Percentiles rank a stretch among this genome's conserved stretches.
Evolutionary conservation across 192 early-diverging fungal species (phyloP).

Genomic region (Coemansia sp.): DNA sequence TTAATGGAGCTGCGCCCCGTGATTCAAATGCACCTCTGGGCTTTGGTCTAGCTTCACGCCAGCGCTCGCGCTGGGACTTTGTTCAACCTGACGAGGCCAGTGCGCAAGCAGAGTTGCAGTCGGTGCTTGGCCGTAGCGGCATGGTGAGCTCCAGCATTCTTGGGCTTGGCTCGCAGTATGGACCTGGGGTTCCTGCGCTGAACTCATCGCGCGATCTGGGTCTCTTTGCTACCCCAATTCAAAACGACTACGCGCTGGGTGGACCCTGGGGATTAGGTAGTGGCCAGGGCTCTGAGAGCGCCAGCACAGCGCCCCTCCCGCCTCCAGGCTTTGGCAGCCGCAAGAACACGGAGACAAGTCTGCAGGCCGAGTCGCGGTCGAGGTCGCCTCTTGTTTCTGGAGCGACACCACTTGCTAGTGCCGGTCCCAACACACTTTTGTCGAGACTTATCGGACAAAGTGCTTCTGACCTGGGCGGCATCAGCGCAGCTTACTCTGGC

Average conservation of each 20-base stretch:
- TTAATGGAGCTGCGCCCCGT: slow-evolving; percentile 1
- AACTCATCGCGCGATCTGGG: slow-evolving; percentile 48
- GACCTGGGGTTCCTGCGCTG: slow-evolving; percentile 10
- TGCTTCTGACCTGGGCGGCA: slow-evolving; percentile 3
- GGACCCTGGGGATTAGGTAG: slow-evolving; percentile 21
- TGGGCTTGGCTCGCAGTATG: slow-evolving; percentile 5
- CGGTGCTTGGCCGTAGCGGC: slow-evolving; percentile 35
- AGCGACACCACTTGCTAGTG: slow-evolving; percentile 8
- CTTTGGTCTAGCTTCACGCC: slow-evolving; percentile 22
- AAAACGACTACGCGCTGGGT: slow-evolving; percentile 12
- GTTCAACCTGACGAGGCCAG: slow-evolving; percentile 43
- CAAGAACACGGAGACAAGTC: slow-evolving; percentile 9
- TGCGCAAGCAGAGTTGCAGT: slow-evolving; percentile 53
- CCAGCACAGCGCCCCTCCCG: slow-evolving; percentile 23
- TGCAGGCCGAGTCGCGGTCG: slow-evolving; percentile 15
- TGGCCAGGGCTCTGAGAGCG: slow-evolving; percentile 10
- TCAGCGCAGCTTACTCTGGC: neutral
- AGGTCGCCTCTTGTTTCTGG: slow-evolving; percentile 13
- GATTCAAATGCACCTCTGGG: neutral
- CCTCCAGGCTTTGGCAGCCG: slow-evolving; percentile 45
- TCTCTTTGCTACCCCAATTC: slow-evolving; percentile 45
- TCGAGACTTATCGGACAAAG: slow-evolving; percentile 38
- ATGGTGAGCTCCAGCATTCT: slow-evolving; percentile 14
- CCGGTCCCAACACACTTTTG: slow-evolving; percentile 27
- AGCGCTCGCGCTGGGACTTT: slow-evolving; percentile 47